A percentile compares a stretch with the other conserved stretches of the same genome.
phyloP scores from a whole-genome alignment of 2,329 filamentous ascomycete species.

The Nothophaeocryptopus gaeumannii region DNA sequence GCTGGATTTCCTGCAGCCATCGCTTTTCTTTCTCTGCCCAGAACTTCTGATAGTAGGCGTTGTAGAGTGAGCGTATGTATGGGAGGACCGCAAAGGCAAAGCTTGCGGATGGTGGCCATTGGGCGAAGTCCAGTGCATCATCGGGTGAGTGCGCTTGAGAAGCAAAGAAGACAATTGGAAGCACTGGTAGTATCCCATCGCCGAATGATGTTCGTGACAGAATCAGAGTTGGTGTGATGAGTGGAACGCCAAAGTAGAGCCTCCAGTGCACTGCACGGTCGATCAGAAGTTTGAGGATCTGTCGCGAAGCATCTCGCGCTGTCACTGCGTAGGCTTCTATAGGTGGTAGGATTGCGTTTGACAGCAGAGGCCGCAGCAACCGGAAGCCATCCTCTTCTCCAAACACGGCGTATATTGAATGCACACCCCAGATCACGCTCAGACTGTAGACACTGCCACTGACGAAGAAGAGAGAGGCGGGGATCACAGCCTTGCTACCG shows the following conservation, averaged over 20 bases:
- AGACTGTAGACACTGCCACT: conserved; percentile 54
- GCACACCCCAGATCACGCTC: conserved; percentile 52
- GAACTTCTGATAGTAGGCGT: conserved; percentile 58
- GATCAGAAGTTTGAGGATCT: conserved; percentile 21
- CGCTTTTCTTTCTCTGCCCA: conserved; percentile 57
- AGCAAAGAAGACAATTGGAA: conserved; percentile 61
- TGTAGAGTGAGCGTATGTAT: conserved; percentile 63
- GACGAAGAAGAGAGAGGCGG: conserved; percentile 42
- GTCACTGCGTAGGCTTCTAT: conserved; percentile 23
- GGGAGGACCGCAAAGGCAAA: conserved; percentile 65
- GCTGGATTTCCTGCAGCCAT: conserved; percentile 63
- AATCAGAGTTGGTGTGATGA: conserved; percentile 66
- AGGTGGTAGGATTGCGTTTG: conserved; percentile 22
- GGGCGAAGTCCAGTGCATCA: conserved; percentile 50
- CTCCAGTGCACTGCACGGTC: conserved; percentile 45
- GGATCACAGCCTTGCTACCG: conserved; percentile 60
- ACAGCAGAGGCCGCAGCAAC: conserved; percentile 48
- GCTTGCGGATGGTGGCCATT: conserved; percentile 65
- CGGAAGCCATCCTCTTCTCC: conserved; percentile 58
- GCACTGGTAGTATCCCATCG: conserved; percentile 61
- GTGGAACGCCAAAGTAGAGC: conserved; percentile 59
- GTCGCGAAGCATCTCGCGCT: conserved; percentile 8
- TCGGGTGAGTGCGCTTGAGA: conserved; percentile 48
- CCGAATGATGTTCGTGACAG: conserved; percentile 64
- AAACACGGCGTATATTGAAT: conserved; percentile 64